A percentile compares a stretch with the other conserved stretches of the same genome.
Evolutionary conservation across 768 basidiomycete species (phyloP).

Genomic region (Leccinum rimulosum): DNA sequence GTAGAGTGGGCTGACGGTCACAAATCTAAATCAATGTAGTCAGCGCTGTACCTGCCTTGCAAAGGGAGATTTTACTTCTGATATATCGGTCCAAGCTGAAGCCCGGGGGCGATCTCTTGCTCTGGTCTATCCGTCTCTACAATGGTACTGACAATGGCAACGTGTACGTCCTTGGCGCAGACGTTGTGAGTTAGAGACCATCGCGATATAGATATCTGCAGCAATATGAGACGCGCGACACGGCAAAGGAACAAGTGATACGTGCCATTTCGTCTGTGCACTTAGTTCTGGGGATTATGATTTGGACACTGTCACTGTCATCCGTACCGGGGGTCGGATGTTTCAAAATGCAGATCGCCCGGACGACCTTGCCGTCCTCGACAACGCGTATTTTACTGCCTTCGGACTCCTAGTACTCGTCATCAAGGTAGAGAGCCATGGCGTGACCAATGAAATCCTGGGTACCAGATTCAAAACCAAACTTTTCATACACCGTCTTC

Average conservation of each 20-base stretch:
- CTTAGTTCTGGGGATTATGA: conserved; percentile 99
- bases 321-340: conserved; percentile 98
- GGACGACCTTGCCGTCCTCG: conserved; percentile 91
- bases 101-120: no score
- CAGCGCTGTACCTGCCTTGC: conserved; percentile 4
- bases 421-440: conserved; percentile 97
- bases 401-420: conserved; percentile 72
- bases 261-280: conserved; percentile 86
- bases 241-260: conserved; percentile 3
- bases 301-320: conserved; percentile 90
- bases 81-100: conserved; percentile 86
- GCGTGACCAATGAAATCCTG: conserved; percentile 99
- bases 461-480: conserved; percentile 94
- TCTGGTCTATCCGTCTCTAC: no score
- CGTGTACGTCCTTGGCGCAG: conserved; percentile 90
- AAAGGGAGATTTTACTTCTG: conserved; percentile 68
- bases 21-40: conserved; percentile 57
- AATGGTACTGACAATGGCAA: conserved; percentile 98
- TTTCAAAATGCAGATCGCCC: no score
- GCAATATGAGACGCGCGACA: conserved; percentile 5
- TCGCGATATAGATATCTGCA: conserved; percentile 96
- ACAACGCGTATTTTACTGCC: conserved; percentile 83
- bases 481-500: conserved; percentile 94
- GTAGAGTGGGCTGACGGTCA: conserved; percentile 85
- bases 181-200: conserved; percentile 97